phyloP scores from a whole-genome alignment of 176 grass and related monocot genomes.

The Bromus sterilis region DNA sequence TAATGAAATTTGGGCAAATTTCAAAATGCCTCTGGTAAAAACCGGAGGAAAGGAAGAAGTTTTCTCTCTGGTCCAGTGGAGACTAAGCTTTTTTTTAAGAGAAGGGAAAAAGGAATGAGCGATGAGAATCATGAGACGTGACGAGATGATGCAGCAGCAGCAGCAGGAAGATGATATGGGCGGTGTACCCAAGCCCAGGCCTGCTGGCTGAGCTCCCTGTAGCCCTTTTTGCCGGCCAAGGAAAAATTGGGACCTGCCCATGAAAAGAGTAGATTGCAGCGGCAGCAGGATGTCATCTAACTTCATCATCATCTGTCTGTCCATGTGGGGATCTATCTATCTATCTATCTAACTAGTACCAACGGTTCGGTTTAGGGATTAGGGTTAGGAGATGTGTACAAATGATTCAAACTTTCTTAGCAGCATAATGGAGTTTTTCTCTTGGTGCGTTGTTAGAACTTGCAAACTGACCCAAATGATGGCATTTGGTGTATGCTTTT shows the following conservation, averaged over 20 bases:
- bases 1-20: background rate
- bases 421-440: background rate
- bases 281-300: background rate
- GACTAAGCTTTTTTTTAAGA: background rate
- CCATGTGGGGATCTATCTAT: background rate
- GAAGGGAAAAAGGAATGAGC: background rate
- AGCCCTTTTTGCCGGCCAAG: slow-evolving; percentile 29
- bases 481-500: background rate
- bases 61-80: background rate
- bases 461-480: background rate
- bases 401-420: background rate
- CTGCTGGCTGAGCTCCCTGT: background rate
- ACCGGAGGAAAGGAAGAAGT: too few relatives aligned
- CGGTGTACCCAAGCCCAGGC: slow-evolving; percentile 1
- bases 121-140: slow-evolving; percentile 12
- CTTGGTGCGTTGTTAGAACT: background rate
- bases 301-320: slow-evolving; percentile 2
- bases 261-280: slow-evolving; percentile 3
- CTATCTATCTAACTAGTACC: background rate
- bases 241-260: background rate
- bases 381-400: background rate
- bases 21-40: background rate
- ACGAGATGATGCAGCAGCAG: slow-evolving; percentile 1
- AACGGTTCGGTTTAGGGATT: background rate
- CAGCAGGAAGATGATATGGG: background rate